Conservation (phyloP, 208 protist genomes). For the Trypanosoma platydactyli region DNA sequence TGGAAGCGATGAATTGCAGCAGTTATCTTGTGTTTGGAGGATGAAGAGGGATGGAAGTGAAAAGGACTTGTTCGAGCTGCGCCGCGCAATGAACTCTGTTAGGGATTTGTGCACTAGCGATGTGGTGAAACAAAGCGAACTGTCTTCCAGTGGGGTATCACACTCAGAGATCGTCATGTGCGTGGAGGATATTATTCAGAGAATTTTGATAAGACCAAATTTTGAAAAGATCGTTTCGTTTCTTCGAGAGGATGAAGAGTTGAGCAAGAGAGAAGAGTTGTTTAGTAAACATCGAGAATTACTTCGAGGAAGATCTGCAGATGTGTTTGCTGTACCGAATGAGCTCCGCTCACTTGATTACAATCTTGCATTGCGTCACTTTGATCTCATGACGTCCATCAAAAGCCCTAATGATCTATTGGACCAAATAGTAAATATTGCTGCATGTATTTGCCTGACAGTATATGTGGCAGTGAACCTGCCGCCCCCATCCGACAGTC, state of each 20-base stretch:
- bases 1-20: constrained; percentile 7
- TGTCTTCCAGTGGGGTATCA: not conserved
- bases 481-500: not conserved
- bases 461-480: constrained; percentile 12
- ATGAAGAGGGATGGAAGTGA: constrained; percentile 5
- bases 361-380: constrained; percentile 16
- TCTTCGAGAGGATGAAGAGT: constrained; percentile 9
- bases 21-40: constrained; percentile 3
- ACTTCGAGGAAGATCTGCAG: constrained; percentile 14
- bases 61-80: constrained; percentile 14
- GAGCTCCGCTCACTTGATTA: constrained; percentile 22
- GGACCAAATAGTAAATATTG: constrained; percentile 25
- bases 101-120: constrained; percentile 5
- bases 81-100: not conserved
- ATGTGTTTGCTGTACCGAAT: constrained; percentile 20
- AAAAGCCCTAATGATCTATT: constrained; percentile 21
- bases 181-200: constrained; percentile 25
- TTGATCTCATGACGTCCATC: constrained; percentile 9
- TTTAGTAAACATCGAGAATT: constrained; percentile 15
- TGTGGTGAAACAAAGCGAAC: constrained; percentile 1
- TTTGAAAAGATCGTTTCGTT: constrained; percentile 24
- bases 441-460: constrained; percentile 18
- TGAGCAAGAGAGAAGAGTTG: constrained; percentile 3
- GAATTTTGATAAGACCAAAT: constrained; percentile 18
- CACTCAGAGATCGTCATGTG: constrained; percentile 6